phyloP scores from a whole-genome alignment of 768 basidiomycete species.

The Collybiopsis confluens region DNA sequence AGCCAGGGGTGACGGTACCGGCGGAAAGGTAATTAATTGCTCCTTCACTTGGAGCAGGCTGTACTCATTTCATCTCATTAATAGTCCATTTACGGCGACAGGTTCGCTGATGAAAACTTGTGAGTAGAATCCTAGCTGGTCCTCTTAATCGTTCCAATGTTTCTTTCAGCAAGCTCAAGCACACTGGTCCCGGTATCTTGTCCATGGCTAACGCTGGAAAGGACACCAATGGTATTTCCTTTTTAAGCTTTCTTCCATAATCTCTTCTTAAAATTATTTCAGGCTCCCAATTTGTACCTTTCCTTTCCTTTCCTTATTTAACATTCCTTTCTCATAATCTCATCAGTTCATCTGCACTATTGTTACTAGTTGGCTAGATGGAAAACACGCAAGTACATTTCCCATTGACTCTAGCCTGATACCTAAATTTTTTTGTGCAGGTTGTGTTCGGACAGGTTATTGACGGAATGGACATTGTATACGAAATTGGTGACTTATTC shows the following conservation, averaged over 20 bases:
- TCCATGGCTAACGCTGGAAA: slow-evolving; percentile 95
- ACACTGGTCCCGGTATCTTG: slow-evolving; percentile 81
- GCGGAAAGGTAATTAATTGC: slow-evolving; percentile 64
- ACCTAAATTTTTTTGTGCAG: slow-evolving; percentile 29
- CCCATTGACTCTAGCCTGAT: not conserved
- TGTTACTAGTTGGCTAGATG: slow-evolving; percentile 86
- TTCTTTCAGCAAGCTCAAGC: slow-evolving; percentile 79
- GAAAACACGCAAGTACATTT: slow-evolving; percentile 62
- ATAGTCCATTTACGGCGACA: slow-evolving; percentile 86
- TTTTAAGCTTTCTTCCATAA: not conserved
- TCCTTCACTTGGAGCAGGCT: slow-evolving; percentile 2
- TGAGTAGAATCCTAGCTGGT: slow-evolving; percentile 31
- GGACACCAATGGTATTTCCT: slow-evolving; percentile 78
- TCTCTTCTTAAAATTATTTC: not conserved
- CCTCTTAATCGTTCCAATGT: not conserved
- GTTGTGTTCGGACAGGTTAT: slow-evolving; percentile 92
- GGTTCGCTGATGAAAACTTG: slow-evolving; percentile 97
- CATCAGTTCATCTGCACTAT: slow-evolving; percentile 89
- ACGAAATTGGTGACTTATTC: slow-evolving; percentile 62
- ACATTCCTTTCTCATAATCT: slow-evolving; percentile 5
- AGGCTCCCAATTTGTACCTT: slow-evolving; percentile 85
- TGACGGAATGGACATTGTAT: slow-evolving; percentile 88
- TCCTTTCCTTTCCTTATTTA: slow-evolving; percentile 4
- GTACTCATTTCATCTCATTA: not conserved
- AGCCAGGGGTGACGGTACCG: slow-evolving; percentile 86